Evolutionary conservation across 495 filamentous ascomycete species (phyloP).

Genomic region (Hypoxylon fuscum): DNA sequence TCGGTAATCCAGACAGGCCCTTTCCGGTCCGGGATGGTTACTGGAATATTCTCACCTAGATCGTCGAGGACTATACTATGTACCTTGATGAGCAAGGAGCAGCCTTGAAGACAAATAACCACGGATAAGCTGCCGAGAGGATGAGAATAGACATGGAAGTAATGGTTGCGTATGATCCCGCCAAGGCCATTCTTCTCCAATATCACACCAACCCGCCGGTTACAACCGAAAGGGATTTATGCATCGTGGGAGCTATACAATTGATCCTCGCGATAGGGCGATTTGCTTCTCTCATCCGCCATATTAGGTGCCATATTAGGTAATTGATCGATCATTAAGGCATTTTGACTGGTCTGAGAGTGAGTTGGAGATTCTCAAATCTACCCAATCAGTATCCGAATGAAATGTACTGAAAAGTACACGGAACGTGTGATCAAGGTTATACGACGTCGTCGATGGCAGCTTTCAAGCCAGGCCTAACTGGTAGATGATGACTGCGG

Average conservation of each 20-base stretch:
- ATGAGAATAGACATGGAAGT: constrained; percentile 2
- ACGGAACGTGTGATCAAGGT: constrained; percentile 30
- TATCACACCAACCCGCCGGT: constrained; percentile 15
- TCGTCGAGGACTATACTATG: constrained; percentile 17
- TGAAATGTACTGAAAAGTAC: constrained; percentile 13
- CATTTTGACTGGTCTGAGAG: constrained; percentile 11
- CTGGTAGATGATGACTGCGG: constrained; percentile 32
- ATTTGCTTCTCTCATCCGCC: constrained; percentile 13
- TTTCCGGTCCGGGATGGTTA: background rate
- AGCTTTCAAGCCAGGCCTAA: constrained; percentile 30
- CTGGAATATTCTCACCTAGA: constrained; percentile 8
- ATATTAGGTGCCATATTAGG: constrained; percentile 14
- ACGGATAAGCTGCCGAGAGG: constrained; percentile 26
- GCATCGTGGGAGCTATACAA: constrained; percentile 15
- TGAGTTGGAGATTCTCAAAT: constrained; percentile 1
- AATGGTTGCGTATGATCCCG: constrained; percentile 16
- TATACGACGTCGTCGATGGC: constrained; percentile 26
- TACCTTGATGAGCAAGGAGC: constrained; percentile 1
- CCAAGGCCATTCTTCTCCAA: constrained; percentile 22
- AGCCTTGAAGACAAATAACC: constrained; percentile 5
- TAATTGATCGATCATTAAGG: constrained; percentile 29
- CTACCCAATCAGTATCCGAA: constrained; percentile 9
- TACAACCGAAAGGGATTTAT: constrained; percentile 16
- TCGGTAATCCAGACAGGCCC: background rate
- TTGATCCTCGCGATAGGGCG: constrained; percentile 33